These are phyloP conservation scores for Tricholomella constricta DNA, from an alignment of 768 basidiomycete genomes.

Conservation along the genomic window DNA sequence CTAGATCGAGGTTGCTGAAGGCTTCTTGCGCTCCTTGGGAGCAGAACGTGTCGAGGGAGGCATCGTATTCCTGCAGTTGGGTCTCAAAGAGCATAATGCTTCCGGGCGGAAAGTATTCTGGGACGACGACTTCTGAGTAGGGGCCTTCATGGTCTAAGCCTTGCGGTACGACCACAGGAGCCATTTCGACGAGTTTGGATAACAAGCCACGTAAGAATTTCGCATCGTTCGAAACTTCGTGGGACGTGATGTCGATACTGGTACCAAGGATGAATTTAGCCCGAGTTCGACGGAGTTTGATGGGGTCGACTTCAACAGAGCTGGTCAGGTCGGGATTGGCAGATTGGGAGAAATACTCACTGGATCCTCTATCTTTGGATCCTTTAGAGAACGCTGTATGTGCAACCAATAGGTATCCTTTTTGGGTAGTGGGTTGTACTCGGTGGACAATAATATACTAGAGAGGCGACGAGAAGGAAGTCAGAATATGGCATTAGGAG, in stretches of 20 bases:
- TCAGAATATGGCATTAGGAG: not conserved
- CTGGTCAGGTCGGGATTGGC: not conserved
- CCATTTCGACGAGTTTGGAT: conserved; percentile 64
- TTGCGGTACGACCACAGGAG: conserved; percentile 56
- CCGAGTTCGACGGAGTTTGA: conserved; percentile 78
- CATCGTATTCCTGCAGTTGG: conserved; percentile 72
- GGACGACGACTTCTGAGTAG: conserved; percentile 79
- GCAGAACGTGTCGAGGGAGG: conserved; percentile 74
- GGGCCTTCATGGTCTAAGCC: conserved; percentile 67
- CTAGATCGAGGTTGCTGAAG: conserved; percentile 71
- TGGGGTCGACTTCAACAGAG: conserved; percentile 70
- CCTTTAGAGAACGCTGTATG: conserved; percentile 92
- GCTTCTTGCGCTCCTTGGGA: conserved; percentile 69
- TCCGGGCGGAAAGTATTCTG: conserved; percentile 93
- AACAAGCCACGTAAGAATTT: conserved; percentile 71
- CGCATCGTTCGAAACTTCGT: conserved; percentile 51
- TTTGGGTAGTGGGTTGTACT: conserved; percentile 86
- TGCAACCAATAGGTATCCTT: conserved; percentile 89
- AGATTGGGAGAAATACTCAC: conserved; percentile 45
- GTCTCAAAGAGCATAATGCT: conserved; percentile 94
- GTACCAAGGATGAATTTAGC: conserved; percentile 84
- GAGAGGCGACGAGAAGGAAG: not conserved
- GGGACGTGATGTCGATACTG: conserved; percentile 65
- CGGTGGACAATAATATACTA: conserved; percentile 95
- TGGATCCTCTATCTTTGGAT: conserved; percentile 74